Evolutionary conservation across 1,284 basidiomycete species (phyloP), one percentile per base, ranked within the genome.

Genomic region (Puccinia horiana): DNA sequence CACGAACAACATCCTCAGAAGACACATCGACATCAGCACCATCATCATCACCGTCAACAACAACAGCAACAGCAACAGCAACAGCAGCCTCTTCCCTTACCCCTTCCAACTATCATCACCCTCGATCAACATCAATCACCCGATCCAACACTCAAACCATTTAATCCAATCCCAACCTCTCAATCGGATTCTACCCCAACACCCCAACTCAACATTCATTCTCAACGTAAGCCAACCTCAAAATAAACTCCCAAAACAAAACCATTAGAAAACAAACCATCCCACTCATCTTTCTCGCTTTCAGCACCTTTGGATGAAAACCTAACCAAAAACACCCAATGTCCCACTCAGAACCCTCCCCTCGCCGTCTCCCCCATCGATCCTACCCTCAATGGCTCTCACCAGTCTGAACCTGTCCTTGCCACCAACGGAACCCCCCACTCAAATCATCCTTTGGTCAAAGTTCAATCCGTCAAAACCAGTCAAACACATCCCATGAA

Each of bases 401-500:
- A 75, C 29, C 44, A 75, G 16, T n/a, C 29, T 40, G 23, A 75
- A 6, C 73, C n/a, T 32, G 32, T 8, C 8, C 32, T 8, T 42
- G 35, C 18, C 12, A 29, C 65, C 65, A 69, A 65, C 37, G 23
- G 8, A 65, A 65, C 20, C n/a, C 20, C 20, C 4, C 9, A 20
- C 37, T 32, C 65, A 8, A 42, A 47, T 11, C 65, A 26, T 20
- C 3, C 23, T 44, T 47, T 47, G 37, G 65, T 18, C 37, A 69
- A 69, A 44, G 8, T 37, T n/a, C 74, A 73, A 11, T 47, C 75
- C 14, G 44, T 76, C 56, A 76, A 76, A 63, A 76, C 75, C 16
- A 61, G 54, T 47, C 75, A 76, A 76, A 61, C 75, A 26, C 76
- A 78, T 32, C 76, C 76, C 42, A 78, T 78, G 76, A 78, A 78